Percentiles rank a stretch among this genome's conserved stretches.
These are phyloP conservation scores for Eucalyptus fibrosa DNA, from an alignment of 345 rosid genomes.

Conservation along the genomic window DNA sequence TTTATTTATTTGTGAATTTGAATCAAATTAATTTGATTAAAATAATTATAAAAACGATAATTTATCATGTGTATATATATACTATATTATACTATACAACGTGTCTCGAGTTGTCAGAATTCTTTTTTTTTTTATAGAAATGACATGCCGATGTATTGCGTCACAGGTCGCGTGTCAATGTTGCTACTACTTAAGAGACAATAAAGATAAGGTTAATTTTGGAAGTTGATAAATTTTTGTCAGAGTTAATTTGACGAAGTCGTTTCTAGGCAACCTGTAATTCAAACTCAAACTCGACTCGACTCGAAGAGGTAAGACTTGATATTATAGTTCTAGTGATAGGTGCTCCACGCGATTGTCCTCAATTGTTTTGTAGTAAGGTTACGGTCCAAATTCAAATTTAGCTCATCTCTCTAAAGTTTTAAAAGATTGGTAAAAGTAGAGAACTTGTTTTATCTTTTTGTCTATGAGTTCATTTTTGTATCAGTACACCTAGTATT, in stretches of 20 bases:
- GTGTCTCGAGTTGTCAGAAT: too few relatives aligned
- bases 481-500: neutral
- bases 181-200: too few relatives aligned
- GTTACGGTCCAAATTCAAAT: neutral
- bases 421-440: neutral
- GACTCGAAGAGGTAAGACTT: neutral
- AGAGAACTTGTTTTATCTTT: neutral
- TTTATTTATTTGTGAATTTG: too few relatives aligned
- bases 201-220: neutral
- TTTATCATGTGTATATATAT: too few relatives aligned
- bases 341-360: neutral
- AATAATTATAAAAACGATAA: too few relatives aligned
- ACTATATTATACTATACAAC: too few relatives aligned
- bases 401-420: neutral
- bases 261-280: neutral
- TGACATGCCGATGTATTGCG: accelerated
- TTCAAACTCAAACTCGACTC: neutral
- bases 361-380: neutral
- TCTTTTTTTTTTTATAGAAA: too few relatives aligned
- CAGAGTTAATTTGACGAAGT: neutral
- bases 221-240: neutral
- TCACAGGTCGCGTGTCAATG: accelerated
- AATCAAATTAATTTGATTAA: too few relatives aligned
- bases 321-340: neutral
- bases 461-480: neutral